These are phyloP conservation scores for Sugiyamaella boreocaroliniensis DNA, from an alignment of 805 yeast species.

Conservation along the genomic window DNA sequence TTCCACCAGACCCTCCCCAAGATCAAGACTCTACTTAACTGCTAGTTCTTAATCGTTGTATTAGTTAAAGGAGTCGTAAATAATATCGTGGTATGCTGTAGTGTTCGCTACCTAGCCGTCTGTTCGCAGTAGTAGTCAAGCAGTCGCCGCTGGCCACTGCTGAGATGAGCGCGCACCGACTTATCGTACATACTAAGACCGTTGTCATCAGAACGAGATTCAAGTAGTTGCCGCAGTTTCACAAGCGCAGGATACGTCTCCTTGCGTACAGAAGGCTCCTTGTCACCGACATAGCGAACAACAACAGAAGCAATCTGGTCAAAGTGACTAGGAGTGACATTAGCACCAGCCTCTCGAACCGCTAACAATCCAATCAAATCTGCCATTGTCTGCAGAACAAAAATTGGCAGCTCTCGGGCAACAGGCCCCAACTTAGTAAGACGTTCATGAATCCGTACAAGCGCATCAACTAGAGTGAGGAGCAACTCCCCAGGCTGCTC, in stretches of 20 bases:
- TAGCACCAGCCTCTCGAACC: not conserved
- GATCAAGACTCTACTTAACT: too few relatives aligned
- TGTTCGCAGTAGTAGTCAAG: constrained; percentile 21
- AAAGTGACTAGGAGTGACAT: not conserved
- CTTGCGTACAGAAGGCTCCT: constrained; percentile 24
- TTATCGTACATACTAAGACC: constrained; percentile 10
- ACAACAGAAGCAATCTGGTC: constrained; percentile 9
- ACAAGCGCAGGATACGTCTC: constrained; percentile 26
- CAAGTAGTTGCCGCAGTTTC: constrained; percentile 3
- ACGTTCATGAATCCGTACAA: not conserved
- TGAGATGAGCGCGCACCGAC: constrained; percentile 15
- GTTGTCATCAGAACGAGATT: not conserved
- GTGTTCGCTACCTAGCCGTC: not conserved
- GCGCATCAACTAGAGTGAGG: constrained; percentile 5
- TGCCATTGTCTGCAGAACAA: constrained; percentile 11
- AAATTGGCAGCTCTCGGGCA: constrained; percentile 6
- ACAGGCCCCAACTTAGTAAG: not conserved
- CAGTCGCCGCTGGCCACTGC: constrained; percentile 26
- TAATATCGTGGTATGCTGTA: not conserved
- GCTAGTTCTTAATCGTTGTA: not conserved
- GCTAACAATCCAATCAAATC: constrained; percentile 2
- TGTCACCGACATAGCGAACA: constrained; percentile 13
- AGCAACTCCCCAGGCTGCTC: not conserved
- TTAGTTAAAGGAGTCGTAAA: not conserved
- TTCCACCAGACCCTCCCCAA: too few relatives aligned